Conservation (phyloP, 352 stramenopile genomes). For the Pythium periplocum region DNA sequence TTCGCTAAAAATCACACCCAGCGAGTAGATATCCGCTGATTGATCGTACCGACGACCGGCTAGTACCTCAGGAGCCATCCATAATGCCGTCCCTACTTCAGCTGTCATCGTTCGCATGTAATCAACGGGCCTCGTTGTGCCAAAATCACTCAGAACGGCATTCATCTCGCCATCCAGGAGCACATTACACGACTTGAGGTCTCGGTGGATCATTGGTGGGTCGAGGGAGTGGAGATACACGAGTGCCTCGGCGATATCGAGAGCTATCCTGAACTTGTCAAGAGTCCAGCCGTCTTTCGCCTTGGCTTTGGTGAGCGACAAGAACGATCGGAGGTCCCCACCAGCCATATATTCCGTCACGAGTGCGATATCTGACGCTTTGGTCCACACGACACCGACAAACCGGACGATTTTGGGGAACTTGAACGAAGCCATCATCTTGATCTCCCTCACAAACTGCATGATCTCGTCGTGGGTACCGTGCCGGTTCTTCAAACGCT, state of each 20-base stretch:
- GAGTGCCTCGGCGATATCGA: constrained; percentile 17
- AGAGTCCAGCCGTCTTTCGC: constrained; percentile 12
- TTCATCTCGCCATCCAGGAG: constrained; percentile 1
- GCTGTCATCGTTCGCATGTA: constrained; percentile 17
- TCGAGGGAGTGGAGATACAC: constrained; percentile 18
- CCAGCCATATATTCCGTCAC: constrained; percentile 69
- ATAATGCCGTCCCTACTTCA: constrained; percentile 1
- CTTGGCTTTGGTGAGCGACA: constrained; percentile 22
- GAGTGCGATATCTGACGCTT: constrained; percentile 55
- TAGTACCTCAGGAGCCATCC: not conserved
- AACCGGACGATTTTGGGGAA: constrained; percentile 61
- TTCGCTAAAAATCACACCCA: not conserved
- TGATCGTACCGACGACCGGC: not conserved
- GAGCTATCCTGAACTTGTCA: constrained; percentile 4
- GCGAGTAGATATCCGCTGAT: not conserved
- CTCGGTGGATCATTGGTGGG: constrained; percentile 11
- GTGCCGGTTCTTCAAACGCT: not conserved
- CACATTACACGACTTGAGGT: constrained; percentile 10
- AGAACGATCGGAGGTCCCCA: constrained; percentile 59
- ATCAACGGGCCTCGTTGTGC: constrained; percentile 1
- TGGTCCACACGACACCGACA: constrained; percentile 59
- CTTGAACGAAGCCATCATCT: constrained; percentile 60
- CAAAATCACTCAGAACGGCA: constrained; percentile 13
- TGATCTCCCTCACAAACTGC: constrained; percentile 74
- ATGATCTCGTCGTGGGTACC: constrained; percentile 30